Percentiles rank a stretch among this genome's conserved stretches.
These are phyloP conservation scores for Chrysoporthe cubensis DNA, from an alignment of 2,329 filamentous ascomycete species.

Conservation along the genomic window DNA sequence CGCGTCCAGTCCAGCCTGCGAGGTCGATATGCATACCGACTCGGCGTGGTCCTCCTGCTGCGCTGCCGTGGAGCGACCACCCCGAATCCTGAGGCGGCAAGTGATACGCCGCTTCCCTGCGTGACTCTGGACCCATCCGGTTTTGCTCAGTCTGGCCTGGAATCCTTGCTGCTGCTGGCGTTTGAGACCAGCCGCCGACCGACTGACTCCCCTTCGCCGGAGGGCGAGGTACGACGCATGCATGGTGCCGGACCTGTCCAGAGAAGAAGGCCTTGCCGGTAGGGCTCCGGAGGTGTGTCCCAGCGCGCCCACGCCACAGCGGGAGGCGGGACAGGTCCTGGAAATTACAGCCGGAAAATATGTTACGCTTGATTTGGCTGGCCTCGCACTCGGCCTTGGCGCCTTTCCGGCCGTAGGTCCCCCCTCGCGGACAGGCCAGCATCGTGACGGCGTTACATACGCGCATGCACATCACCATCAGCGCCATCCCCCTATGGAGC, in stretches of 20 bases:
- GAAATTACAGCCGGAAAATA: constrained; percentile 2
- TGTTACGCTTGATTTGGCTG: neutral
- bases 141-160: neutral
- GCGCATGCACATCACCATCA: constrained; percentile 1
- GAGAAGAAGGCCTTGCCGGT: neutral
- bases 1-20: neutral
- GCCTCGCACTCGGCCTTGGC: neutral
- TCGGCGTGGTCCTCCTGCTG: neutral
- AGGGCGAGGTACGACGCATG: too few relatives aligned
- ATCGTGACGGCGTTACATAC: neutral
- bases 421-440: too few relatives aligned
- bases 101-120: constrained; percentile 4
- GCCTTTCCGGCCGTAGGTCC: neutral
- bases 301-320: neutral
- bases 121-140: neutral
- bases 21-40: neutral
- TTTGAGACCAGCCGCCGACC: neutral
- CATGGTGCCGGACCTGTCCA: neutral
- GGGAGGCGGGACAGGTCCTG: neutral
- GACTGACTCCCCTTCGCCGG: too few relatives aligned
- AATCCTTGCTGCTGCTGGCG: neutral
- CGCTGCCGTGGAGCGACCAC: neutral
- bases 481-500: neutral
- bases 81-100: neutral
- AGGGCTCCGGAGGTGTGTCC: neutral